Evolutionary conservation across 2,329 filamentous ascomycete species (phyloP).

Genomic region (Teratosphaeria zuluensis): DNA sequence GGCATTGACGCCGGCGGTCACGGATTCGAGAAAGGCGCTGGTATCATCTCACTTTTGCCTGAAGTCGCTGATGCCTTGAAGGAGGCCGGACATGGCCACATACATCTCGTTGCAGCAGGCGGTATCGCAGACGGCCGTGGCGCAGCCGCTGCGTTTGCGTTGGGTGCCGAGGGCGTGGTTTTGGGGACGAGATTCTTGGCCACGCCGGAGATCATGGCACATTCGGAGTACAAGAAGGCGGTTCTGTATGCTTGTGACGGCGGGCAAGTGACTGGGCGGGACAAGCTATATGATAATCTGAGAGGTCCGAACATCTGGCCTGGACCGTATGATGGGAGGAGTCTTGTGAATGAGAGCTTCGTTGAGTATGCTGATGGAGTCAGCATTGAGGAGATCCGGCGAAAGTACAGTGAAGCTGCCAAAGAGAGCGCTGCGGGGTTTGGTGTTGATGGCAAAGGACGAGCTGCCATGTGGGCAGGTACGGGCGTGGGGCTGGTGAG

Average conservation of each 20-base stretch:
- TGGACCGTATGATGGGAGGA: conserved; percentile 46
- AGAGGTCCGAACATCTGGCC: conserved; percentile 53
- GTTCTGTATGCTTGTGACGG: conserved; percentile 41
- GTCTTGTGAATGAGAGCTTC: conserved; percentile 47
- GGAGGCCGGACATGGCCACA: conserved; percentile 18
- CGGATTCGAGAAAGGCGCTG: conserved; percentile 45
- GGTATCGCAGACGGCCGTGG: conserved; percentile 50
- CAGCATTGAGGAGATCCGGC: conserved; percentile 34
- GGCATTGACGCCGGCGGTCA: conserved; percentile 57
- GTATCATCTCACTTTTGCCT: conserved; percentile 48
- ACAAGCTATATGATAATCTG: conserved; percentile 43
- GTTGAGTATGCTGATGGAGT: conserved; percentile 31
- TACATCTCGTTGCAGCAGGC: conserved; percentile 50
- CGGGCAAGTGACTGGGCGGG: conserved; percentile 41
- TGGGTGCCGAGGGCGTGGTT: conserved; percentile 45
- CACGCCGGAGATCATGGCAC: conserved; percentile 35
- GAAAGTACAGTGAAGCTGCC: conserved; percentile 38
- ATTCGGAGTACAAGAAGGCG: conserved; percentile 38
- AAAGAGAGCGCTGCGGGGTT: conserved; percentile 38
- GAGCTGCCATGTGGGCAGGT: conserved; percentile 54
- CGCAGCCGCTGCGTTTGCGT: conserved; percentile 44
- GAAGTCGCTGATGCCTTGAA: conserved; percentile 44
- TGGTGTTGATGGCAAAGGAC: conserved; percentile 33
- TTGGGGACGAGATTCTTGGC: conserved; percentile 59
- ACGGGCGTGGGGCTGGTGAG: conserved; percentile 50